phyloP scores from a whole-genome alignment of 2,329 filamentous ascomycete species.

The Ophiostoma novo-ulmi region DNA sequence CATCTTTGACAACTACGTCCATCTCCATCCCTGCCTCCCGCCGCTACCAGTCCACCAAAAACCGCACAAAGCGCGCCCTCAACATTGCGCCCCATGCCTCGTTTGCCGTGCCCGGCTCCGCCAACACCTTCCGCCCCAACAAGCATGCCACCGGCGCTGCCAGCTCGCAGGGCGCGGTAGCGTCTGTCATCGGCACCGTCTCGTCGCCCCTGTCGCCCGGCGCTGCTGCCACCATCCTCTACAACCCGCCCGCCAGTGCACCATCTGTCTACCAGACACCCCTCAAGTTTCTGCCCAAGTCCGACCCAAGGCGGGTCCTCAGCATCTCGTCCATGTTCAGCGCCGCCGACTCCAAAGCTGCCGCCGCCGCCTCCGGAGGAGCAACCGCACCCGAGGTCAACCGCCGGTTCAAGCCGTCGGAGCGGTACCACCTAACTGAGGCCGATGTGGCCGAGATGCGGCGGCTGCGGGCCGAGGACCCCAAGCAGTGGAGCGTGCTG shows the following conservation, averaged over 20 bases:
- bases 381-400: slow-evolving; percentile 5
- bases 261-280: slow-evolving; percentile 59
- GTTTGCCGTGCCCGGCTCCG: slow-evolving; percentile 37
- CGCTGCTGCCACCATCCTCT: slow-evolving; percentile 41
- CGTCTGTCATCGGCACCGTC: slow-evolving; percentile 10
- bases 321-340: slow-evolving; percentile 44
- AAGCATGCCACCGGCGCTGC: slow-evolving; percentile 15
- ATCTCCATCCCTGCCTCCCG: slow-evolving; percentile 16
- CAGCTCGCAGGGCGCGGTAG: slow-evolving; percentile 3
- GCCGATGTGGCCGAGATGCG: slow-evolving; percentile 58
- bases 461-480: slow-evolving; percentile 48
- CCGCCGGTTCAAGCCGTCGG: slow-evolving; percentile 14
- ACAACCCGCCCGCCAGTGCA: slow-evolving; percentile 46
- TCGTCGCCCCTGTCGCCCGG: slow-evolving; percentile 22
- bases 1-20: not conserved
- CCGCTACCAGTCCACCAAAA: slow-evolving; percentile 47
- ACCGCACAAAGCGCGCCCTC: slow-evolving; percentile 52
- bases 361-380: not conserved
- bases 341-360: slow-evolving; percentile 24
- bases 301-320: slow-evolving; percentile 49
- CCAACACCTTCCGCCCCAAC: slow-evolving; percentile 29
- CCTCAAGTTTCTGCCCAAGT: slow-evolving; percentile 58
- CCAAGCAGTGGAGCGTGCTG: slow-evolving; percentile 50
- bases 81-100: slow-evolving; percentile 58
- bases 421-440: slow-evolving; percentile 47